Evolutionary conservation across 2,329 filamentous ascomycete genomes (phyloP), one percentile per base, ranked within the genome.

Genomic region (Xylaria arbuscula): DNA sequence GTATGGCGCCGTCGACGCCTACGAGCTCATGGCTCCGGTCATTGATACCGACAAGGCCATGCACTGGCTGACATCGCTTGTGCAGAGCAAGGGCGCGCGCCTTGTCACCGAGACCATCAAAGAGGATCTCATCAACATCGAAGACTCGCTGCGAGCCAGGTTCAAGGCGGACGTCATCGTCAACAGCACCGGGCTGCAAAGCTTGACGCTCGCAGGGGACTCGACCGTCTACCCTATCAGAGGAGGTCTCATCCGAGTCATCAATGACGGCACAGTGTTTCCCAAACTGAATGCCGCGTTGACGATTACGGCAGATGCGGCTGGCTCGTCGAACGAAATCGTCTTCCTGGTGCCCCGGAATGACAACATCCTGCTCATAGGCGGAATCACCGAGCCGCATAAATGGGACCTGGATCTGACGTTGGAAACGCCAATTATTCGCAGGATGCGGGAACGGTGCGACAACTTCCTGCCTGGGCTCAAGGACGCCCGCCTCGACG

Each of bases 41-140:
- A 84, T 85, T 66, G 82, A 85, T 70, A 83, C 83, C 0, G 82
- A 84, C 70, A 70, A 76, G 48, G 78, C 78, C 36, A 84, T 84
- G 81, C 69, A 71, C 24, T 83, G 79, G 75, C 74, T 84, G 57
- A 82, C 78, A 69, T 73, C 75, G 40, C 78, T 84, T 51, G 80
- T 84, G 28, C 69, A 78, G 36, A 70, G 73, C 50, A 84, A 84
- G 68, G 83, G 83, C 15, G 81, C 81, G 7, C 69, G 66, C 13
- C 70, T 82, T 19, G 75, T 80, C 45, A 83, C 81, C 0, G 78
- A 80, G 54, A 77, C 78, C 2, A 78, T 84, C 61, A 66, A 74
- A 1, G 75, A 78, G 8, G 78, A 82, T 66, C 75, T 83, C 1
- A 64, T 79, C 51, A 72, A 76, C 40, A 72, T 79, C 28, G 81